Percentiles rank a stretch among this genome's conserved stretches.
These are phyloP conservation scores for Hypoxylon perforatum DNA, from an alignment of 495 filamentous ascomycete genomes.

Conservation along the genomic window DNA sequence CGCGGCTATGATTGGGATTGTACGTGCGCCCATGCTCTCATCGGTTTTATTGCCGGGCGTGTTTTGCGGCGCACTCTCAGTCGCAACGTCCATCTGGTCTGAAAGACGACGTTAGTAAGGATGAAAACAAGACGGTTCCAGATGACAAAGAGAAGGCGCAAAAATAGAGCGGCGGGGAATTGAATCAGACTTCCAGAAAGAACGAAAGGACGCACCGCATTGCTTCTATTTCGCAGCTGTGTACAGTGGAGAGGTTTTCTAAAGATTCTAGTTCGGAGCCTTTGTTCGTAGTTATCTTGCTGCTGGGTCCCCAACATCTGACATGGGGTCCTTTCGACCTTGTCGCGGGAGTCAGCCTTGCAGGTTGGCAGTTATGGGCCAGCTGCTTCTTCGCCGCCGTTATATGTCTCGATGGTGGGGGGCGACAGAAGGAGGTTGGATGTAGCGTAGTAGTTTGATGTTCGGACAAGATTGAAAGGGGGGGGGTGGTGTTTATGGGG, in stretches of 20 bases:
- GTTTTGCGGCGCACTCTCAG: conserved; percentile 59
- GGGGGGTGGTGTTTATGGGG: conserved; percentile 18
- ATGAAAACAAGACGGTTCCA: conserved; percentile 18
- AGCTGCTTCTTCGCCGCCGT: conserved; percentile 28
- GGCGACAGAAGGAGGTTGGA: conserved; percentile 24
- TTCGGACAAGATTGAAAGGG: conserved; percentile 34
- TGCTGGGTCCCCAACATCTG: conserved; percentile 38
- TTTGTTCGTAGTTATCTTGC: conserved; percentile 32
- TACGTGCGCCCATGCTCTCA: conserved; percentile 56
- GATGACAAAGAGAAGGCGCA: conserved; percentile 37
- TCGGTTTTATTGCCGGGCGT: conserved; percentile 50
- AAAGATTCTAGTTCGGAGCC: conserved; percentile 18
- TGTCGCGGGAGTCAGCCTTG: conserved; percentile 44
- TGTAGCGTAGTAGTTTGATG: conserved; percentile 24
- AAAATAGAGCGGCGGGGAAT: conserved; percentile 24
- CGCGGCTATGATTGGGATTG: conserved; percentile 58
- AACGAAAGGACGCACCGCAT: conserved; percentile 38
- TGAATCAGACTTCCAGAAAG: conserved; percentile 35
- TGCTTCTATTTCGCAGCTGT: conserved; percentile 35
- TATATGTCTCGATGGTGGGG: conserved; percentile 41
- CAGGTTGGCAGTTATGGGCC: conserved; percentile 24
- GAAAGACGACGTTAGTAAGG: conserved; percentile 28
- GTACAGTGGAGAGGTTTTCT: conserved; percentile 29
- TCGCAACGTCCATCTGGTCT: conserved; percentile 62
- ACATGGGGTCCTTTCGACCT: conserved; percentile 42